phyloP scores from a whole-genome alignment of 2,329 filamentous ascomycete genomes.

The Fusarium piperis region DNA sequence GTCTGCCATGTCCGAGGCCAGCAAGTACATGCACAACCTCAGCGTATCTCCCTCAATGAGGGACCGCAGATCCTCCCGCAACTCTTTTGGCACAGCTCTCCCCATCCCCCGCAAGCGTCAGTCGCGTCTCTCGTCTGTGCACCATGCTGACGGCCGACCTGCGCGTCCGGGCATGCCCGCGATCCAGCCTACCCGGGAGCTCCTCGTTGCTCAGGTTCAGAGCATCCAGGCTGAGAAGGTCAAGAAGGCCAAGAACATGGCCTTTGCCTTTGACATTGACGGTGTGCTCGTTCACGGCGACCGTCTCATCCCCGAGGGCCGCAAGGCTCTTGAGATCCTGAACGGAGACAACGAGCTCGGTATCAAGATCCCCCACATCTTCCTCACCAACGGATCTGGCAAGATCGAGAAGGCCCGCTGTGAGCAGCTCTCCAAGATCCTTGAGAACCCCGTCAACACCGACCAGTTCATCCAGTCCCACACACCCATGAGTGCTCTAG shows the following conservation, averaged over 20 bases:
- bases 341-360: conserved; percentile 76
- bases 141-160: conserved; percentile 57
- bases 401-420: conserved; percentile 90
- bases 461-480: conserved; percentile 80
- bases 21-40: conserved; percentile 77
- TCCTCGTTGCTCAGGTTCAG: conserved; percentile 76
- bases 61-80: conserved; percentile 74
- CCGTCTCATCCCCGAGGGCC: conserved; percentile 79
- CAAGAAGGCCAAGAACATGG: conserved; percentile 77
- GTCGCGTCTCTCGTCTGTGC: conserved; percentile 72
- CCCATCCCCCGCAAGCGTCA: conserved; percentile 78
- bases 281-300: conserved; percentile 87
- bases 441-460: conserved; percentile 39
- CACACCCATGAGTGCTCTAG: conserved; percentile 79
- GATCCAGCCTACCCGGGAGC: conserved; percentile 70
- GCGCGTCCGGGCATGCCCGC: conserved; percentile 66
- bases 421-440: conserved; percentile 71
- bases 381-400: conserved; percentile 92
- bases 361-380: conserved; percentile 88
- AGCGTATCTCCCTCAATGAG: conserved; percentile 73
- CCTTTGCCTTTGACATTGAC: conserved; percentile 86
- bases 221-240: conserved; percentile 74
- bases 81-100: conserved; percentile 78
- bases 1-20: conserved; percentile 73
- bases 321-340: conserved; percentile 76